Evolutionary conservation across 2,329 filamentous ascomycete genomes (phyloP).

Genomic region (Tolypocladium pustulatum): DNA sequence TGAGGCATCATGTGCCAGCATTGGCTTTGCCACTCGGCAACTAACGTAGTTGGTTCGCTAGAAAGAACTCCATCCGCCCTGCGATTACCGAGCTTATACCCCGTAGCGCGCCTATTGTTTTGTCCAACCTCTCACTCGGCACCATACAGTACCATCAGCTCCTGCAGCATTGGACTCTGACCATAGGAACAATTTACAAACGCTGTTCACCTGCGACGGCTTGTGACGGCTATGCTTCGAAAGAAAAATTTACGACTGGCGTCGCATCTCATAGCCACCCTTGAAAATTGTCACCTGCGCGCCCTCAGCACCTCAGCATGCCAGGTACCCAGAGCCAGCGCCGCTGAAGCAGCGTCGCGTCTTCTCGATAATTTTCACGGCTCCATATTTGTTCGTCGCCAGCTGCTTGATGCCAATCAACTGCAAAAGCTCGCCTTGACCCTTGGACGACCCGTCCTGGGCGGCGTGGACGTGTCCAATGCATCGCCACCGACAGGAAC

Average conservation of each 20-base stretch:
- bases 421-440: slow-evolving; percentile 51
- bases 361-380: slow-evolving; percentile 19
- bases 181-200: no score
- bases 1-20: no score
- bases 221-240: background rate
- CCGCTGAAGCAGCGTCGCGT: slow-evolving; percentile 18
- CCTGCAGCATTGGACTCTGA: no score
- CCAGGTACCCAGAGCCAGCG: slow-evolving; percentile 7
- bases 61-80: no score
- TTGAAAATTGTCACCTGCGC: slow-evolving; percentile 1
- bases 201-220: background rate
- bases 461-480: slow-evolving; percentile 26
- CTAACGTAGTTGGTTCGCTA: no score
- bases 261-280: background rate
- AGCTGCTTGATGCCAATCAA: slow-evolving; percentile 51
- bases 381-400: slow-evolving; percentile 20
- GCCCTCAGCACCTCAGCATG: slow-evolving; percentile 5
- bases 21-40: no score
- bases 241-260: background rate
- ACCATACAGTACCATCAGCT: no score
- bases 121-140: no score
- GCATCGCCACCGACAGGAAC: slow-evolving; percentile 30
- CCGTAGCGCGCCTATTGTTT: no score
- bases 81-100: no score
- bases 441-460: slow-evolving; percentile 36